Evolutionary conservation across 164 flowering plant genomes (phyloP).

Genomic region (Chloranthus sessilifolius): DNA sequence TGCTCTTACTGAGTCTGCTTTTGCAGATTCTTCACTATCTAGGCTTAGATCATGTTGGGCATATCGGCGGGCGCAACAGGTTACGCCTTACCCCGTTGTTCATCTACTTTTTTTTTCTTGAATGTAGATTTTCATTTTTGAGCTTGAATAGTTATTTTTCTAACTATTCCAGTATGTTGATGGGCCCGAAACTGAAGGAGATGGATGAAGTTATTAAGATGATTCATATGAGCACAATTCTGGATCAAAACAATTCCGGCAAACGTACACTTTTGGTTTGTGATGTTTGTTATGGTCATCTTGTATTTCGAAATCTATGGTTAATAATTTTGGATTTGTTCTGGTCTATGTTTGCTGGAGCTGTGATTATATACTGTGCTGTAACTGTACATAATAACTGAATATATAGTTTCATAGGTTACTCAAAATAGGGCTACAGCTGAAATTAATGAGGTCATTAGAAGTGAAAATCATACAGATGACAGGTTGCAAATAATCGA

Average conservation of each 20-base stretch:
- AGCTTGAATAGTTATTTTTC: constrained; percentile 8
- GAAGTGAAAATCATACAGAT: too few species aligned
- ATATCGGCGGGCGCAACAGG: constrained; percentile 92
- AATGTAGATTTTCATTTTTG: neutral
- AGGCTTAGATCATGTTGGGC: constrained; percentile 98
- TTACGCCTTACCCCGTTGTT: constrained; percentile 19
- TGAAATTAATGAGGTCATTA: too few species aligned
- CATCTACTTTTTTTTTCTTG: constrained; percentile 1
- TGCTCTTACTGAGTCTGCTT: constrained; percentile 17
- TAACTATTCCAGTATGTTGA: constrained; percentile 50
- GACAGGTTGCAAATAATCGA: too few species aligned
- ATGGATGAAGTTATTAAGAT: constrained; percentile 83
- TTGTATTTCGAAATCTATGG: constrained; percentile 8
- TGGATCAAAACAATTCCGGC: constrained; percentile 20
- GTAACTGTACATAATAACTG: too few species aligned
- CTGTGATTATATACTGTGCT: too few species aligned
- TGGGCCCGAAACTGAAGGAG: constrained; percentile 81
- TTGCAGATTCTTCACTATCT: constrained; percentile 96
- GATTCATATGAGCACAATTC: constrained; percentile 45
- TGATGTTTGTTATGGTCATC: constrained; percentile 19
- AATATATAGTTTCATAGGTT: too few species aligned
- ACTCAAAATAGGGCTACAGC: too few species aligned
- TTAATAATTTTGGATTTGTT: too few species aligned
- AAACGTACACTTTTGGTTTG: constrained; percentile 78
- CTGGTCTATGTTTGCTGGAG: too few species aligned